Evolutionary conservation across 768 basidiomycete genomes (phyloP).

Genomic region (Cystobasidium ongulense): DNA sequence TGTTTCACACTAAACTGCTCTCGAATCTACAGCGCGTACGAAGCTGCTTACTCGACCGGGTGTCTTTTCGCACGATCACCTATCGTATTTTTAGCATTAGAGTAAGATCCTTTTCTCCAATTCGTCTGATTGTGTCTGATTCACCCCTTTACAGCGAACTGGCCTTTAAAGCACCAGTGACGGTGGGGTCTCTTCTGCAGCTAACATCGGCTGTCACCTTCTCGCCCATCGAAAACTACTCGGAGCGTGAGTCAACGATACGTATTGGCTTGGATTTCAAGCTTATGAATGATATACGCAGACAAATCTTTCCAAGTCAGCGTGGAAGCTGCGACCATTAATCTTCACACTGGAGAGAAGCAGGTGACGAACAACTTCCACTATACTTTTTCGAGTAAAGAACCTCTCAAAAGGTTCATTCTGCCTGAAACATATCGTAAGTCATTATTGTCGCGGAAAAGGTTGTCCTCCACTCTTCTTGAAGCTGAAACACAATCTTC

Average conservation of each 20-base stretch:
- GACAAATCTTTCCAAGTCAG: constrained; percentile 38
- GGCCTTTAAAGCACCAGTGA: constrained; percentile 38
- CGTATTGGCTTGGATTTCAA: not conserved
- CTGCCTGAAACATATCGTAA: constrained; percentile 32
- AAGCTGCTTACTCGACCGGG: constrained; percentile 37
- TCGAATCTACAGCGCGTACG: constrained; percentile 32
- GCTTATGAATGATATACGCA: not conserved
- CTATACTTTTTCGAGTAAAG: constrained; percentile 35
- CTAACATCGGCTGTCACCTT: constrained; percentile 39
- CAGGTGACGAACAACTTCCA: constrained; percentile 37
- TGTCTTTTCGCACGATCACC: constrained; percentile 37
- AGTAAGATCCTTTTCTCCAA: not conserved
- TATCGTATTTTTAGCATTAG: constrained; percentile 39
- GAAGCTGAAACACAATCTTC: too few relatives aligned
- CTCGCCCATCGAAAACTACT: constrained; percentile 36
- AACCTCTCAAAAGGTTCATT: constrained; percentile 35
- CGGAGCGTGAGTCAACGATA: constrained; percentile 3
- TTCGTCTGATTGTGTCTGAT: not conserved
- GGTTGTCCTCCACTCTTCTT: not conserved
- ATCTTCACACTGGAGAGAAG: constrained; percentile 36
- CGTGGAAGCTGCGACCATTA: constrained; percentile 38
- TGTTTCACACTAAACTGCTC: not conserved
- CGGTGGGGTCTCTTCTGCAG: constrained; percentile 37
- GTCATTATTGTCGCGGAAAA: not conserved
- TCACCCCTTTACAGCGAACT: constrained; percentile 30